A percentile compares a stretch with the other conserved stretches of the same genome.
phyloP scores from a whole-genome alignment of 2,329 filamentous ascomycete genomes.

The Fusarium globosum region DNA sequence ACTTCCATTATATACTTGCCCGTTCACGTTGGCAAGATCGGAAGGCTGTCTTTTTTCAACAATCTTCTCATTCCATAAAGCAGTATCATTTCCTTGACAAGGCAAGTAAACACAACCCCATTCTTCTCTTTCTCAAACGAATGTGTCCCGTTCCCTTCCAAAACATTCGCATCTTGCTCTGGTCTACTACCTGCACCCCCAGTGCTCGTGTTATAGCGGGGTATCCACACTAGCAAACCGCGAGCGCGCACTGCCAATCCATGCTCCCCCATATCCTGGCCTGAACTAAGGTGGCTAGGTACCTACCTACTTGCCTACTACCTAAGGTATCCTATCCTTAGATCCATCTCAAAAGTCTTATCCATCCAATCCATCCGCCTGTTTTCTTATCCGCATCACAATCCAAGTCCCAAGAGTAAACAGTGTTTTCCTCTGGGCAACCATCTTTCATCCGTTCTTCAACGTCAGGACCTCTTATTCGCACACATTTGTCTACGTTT shows the following conservation, averaged over 20 bases:
- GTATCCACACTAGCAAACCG: conserved; percentile 53
- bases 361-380: conserved; percentile 29
- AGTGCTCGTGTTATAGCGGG: conserved; percentile 41
- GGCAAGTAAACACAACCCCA: not conserved
- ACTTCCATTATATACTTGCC: not conserved
- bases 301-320: no score
- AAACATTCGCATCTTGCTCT: conserved; percentile 1
- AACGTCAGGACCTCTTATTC: conserved; percentile 20
- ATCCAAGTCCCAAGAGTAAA: conserved; percentile 33
- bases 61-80: not conserved
- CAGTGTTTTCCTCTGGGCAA: conserved; percentile 26
- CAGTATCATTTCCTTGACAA: not conserved
- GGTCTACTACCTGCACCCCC: conserved; percentile 38
- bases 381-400: conserved; percentile 39
- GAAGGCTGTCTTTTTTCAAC: not conserved
- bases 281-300: conserved; percentile 1
- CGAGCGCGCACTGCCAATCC: conserved; percentile 49
- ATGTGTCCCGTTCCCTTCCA: not conserved
- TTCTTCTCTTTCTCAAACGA: not conserved
- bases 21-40: not conserved
- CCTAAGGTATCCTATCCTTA: conserved; percentile 20
- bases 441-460: conserved; percentile 14
- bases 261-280: conserved; percentile 42
- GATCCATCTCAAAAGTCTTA: conserved; percentile 40
- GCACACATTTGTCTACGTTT: conserved; percentile 20